Conservation (phyloP, 2,329 filamentous ascomycete genomes). For the Tolypocladium sp. region DNA sequence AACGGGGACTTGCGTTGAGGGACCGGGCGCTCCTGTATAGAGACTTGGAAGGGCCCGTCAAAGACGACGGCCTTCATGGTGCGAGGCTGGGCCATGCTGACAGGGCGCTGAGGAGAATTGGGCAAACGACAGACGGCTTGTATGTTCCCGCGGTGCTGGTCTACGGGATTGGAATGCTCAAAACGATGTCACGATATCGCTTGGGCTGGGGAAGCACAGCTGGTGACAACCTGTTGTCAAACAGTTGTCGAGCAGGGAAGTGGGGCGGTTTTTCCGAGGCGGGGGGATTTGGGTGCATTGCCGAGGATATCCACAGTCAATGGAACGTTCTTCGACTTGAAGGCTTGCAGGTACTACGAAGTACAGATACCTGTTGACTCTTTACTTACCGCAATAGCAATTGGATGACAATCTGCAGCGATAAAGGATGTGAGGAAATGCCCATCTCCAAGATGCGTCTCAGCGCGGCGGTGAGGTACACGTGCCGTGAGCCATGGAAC, state of each 20-base stretch:
- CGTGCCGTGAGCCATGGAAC: too few species aligned
- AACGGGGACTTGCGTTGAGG: conserved; percentile 40
- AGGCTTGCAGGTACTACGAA: background rate
- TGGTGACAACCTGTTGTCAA: background rate
- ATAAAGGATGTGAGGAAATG: background rate
- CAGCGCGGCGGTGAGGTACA: too few species aligned
- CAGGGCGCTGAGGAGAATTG: background rate
- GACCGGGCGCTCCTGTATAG: conserved; percentile 69
- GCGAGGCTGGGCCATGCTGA: conserved; percentile 21
- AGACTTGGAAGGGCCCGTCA: conserved; percentile 66
- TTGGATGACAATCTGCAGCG: background rate
- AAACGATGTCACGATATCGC: background rate
- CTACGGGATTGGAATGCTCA: background rate
- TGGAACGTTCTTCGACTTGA: background rate
- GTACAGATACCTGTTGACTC: background rate
- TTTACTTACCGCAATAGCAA: background rate
- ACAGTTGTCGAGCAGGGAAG: too few species aligned
- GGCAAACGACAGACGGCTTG: background rate
- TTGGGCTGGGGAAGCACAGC: background rate
- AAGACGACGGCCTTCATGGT: conserved; percentile 89
- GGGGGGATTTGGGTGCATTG: background rate
- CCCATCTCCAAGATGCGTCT: background rate
- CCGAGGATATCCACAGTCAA: background rate
- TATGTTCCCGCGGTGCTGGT: background rate
- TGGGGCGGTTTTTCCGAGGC: background rate